Evolutionary conservation across 2,329 filamentous ascomycete species (phyloP), one percentile per base, ranked within the genome.

Genomic region (Clarireedia monteithiana): DNA sequence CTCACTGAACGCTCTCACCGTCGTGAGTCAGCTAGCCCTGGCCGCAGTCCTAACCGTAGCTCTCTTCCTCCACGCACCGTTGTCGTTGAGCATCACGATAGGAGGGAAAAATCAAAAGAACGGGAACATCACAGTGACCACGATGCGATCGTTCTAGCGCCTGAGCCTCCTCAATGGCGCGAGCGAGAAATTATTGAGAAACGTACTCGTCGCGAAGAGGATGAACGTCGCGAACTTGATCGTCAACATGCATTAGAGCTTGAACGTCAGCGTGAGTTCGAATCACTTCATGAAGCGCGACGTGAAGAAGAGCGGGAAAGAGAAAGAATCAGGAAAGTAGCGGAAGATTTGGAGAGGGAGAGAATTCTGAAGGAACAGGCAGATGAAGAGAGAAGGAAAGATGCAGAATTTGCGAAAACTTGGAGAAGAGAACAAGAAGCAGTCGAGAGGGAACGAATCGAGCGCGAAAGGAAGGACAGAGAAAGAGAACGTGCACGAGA

Each of bases 1-100:
- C 61, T 66, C 7, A 64, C 66, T 55, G 66, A 68, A 55, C 62
- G 64, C 7, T 60, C 59, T 14, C 40, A 62, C n/a, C 59, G 54
- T 45, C 58, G 54, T 30, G 44, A 38, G 17, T 42, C 54, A 17
- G 53, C 57, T 34, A 58, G 57, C 44, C 36, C 59, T 58, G 20
- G 52, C 59, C 26, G 58, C 56, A 14, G 59, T 39, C 58, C 55
- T 50, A 44, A 51, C n/a, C 40, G 40, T 7, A 36, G 39, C 48
- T 34, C 50, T 34, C 59, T 62, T 12, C 53, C 48, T 46, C 58
- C 60, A 10, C 47, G 56, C 47, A 49, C 50, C 42, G 38, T 60
- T 53, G 5, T 55, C 4, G 39, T 50, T 15, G 53, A 50, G 17
- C 47, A 55, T 5, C 36, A 54, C 34, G 47, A 50, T 1, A 45